These are phyloP conservation scores for Skeletonema menzelii DNA, from an alignment of 108 stramenopile species.

Conservation along the genomic window DNA sequence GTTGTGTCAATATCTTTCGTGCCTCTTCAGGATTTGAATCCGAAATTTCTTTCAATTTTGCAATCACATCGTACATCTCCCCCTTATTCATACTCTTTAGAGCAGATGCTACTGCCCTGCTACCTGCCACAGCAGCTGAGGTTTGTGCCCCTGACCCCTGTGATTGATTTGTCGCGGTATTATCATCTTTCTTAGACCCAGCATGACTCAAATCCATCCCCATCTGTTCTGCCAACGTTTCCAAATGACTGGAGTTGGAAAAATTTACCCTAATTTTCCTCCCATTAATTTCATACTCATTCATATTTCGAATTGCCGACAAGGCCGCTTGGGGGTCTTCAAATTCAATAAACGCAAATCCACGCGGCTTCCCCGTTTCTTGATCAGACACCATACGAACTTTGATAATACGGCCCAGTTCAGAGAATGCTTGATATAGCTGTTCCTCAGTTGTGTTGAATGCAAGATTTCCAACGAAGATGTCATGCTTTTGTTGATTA, in stretches of 20 bases:
- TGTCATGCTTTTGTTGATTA: conserved; percentile 69
- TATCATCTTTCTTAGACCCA: conserved; percentile 16
- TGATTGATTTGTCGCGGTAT: conserved; percentile 1
- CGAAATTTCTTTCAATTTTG: conserved; percentile 88
- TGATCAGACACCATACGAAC: conserved; percentile 91
- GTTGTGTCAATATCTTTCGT: conserved; percentile 73
- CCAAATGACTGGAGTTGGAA: conserved; percentile 88
- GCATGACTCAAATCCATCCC: conserved; percentile 83
- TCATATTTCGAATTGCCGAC: conserved; percentile 95
- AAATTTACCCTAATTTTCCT: conserved; percentile 92
- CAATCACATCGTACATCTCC: conserved; percentile 91
- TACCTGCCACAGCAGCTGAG: conserved; percentile 54
- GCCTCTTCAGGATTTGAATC: conserved; percentile 93
- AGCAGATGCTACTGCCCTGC: conserved; percentile 75
- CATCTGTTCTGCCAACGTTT: conserved; percentile 81
- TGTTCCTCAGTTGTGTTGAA: conserved; percentile 95
- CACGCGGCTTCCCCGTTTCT: conserved; percentile 93
- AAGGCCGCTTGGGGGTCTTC: conserved; percentile 95
- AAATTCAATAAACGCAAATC: conserved; percentile 97
- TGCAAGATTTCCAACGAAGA: conserved; percentile 93
- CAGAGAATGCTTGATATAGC: conserved; percentile 84
- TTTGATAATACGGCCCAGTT: conserved; percentile 87
- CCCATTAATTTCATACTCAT: conserved; percentile 94
- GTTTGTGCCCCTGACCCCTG: conserved; percentile 13
- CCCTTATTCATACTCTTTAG: conserved; percentile 82